These are phyloP conservation scores for Colletotrichum filicis DNA, from an alignment of 2,329 filamentous ascomycete genomes.

Conservation along the genomic window DNA sequence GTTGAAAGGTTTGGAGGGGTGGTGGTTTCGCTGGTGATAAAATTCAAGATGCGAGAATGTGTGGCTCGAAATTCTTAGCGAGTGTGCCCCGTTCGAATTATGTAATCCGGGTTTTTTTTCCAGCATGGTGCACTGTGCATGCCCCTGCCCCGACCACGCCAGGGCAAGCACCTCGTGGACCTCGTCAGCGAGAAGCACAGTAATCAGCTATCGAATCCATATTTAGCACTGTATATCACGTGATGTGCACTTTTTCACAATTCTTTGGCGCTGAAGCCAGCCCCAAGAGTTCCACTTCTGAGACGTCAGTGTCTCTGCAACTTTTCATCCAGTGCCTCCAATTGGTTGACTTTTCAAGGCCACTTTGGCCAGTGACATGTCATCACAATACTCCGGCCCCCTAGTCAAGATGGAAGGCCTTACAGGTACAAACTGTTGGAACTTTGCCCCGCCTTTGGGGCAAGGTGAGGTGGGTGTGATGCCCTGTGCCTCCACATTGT, in stretches of 20 bases:
- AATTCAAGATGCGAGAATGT: constrained; percentile 42
- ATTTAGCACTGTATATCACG: constrained; percentile 1
- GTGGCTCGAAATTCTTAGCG: constrained; percentile 41
- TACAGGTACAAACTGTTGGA: neutral
- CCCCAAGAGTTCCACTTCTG: neutral
- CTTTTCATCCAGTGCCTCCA: neutral
- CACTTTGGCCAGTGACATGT: neutral
- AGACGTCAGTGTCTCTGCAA: neutral
- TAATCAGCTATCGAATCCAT: neutral
- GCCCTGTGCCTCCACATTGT: neutral
- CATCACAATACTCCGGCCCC: neutral
- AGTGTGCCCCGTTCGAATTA: constrained; percentile 34
- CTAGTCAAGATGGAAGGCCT: neutral
- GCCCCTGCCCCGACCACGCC: constrained; percentile 16
- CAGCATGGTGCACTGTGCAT: neutral
- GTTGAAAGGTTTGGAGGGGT: constrained; percentile 53
- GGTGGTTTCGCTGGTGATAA: constrained; percentile 45
- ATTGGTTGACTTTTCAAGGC: neutral
- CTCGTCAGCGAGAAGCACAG: neutral
- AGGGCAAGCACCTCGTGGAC: neutral
- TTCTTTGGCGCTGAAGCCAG: neutral
- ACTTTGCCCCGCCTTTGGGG: neutral
- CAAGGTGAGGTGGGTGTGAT: neutral
- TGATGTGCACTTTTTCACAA: neutral
- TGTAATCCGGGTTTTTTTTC: neutral